Base-by-base conservation (phyloP, 2,329 filamentous ascomycete genomes). In the Xylariomycetidae sp. region DNA sequence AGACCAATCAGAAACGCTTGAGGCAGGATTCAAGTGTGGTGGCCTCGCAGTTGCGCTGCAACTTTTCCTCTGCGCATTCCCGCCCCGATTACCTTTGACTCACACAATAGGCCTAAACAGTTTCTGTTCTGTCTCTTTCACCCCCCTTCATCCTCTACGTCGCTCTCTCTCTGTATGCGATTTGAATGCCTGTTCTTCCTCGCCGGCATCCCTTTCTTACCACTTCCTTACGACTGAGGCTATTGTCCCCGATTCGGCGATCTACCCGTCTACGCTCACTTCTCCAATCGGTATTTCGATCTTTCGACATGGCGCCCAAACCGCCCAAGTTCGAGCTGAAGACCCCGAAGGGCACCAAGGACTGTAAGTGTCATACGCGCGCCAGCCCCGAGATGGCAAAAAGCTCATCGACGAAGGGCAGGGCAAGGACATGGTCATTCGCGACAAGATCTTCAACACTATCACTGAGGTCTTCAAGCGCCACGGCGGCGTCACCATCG, bases 281-380 rank as follows among this genome's bases (percentile, higher is more conserved):
- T 31, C 23, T 22, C 19, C 35, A 15, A 31, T 20, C 19, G 12
- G 34, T 34, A 19, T 10, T 24, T 30, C 10, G 25, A 24, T 22
- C 32, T 6, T 29, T 40, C 40, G 30, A 35, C 35, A 64, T 62
- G 59, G 52, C 60, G 32, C 55, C 61, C 23, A 68, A 68, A 46
- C 50, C 44, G 29, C 57, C 57, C 38, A 70, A 70, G 44, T 80
- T 83, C 61, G 77, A 79, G 61, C 72, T 93, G 57, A 94, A 94
- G 71, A 85, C 82, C 54, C 85, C 87, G 42, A 94, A 94, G 72
- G 87, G 88, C 48, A 94, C 87, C 46, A 85, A 86, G 57, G 88
- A 94, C 60, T 94, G 79, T 79, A 38, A 53, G 53, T 52, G 2
- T 13, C 25, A 18, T n/a, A 13, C 19, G 25, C 25, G 25, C 32